phyloP scores from a whole-genome alignment of 345 rosid species.

The Pistacia integerrima region DNA sequence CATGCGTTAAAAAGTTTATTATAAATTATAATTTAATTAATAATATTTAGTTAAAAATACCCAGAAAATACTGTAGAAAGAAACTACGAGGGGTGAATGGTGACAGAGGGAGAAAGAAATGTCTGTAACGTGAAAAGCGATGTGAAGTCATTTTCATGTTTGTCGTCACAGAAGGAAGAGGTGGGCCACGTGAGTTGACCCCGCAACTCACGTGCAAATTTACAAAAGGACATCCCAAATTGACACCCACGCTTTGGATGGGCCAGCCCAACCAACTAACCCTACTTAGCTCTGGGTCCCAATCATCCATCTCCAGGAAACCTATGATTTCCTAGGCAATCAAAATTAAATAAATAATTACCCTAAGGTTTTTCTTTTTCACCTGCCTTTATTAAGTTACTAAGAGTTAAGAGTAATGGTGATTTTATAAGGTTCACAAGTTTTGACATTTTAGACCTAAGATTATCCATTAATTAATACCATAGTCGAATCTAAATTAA shows the following conservation, averaged over 20 bases:
- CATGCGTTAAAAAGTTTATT: no score
- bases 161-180: constrained; percentile 29
- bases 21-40: no score
- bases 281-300: not conserved
- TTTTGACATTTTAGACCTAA: not conserved
- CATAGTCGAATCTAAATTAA: not conserved
- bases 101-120: not conserved
- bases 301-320: not conserved
- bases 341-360: not conserved
- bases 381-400: no score
- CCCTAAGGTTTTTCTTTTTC: no score
- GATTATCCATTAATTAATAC: not conserved
- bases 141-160: constrained; percentile 32
- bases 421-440: not conserved
- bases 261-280: constrained; percentile 9
- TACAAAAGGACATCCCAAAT: constrained; percentile 11
- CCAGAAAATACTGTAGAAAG: no score
- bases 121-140: constrained; percentile 12
- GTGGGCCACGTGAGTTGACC: constrained; percentile 39
- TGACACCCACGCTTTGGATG: not conserved
- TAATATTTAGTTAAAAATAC: no score
- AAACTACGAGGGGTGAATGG: not conserved
- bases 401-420: no score
- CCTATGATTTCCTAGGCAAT: not conserved
- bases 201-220: constrained; percentile 43